These are phyloP conservation scores for Scenedesmus sp. DNA, from an alignment of 163 green algal genomes.

Conservation along the genomic window DNA sequence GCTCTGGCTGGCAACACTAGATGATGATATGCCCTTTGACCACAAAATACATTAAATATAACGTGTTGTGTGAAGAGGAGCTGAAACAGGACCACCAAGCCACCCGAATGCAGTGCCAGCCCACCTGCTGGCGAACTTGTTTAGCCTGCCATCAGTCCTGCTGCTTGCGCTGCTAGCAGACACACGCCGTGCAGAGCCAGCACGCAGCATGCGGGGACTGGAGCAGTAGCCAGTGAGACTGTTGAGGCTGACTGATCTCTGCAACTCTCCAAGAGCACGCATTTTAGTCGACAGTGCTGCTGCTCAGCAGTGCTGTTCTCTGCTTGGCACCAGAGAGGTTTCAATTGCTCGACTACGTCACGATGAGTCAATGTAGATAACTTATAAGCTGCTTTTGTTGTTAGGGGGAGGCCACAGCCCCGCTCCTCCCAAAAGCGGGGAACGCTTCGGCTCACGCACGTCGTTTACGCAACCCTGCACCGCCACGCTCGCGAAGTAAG, in stretches of 20 bases:
- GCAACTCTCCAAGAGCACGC: not conserved
- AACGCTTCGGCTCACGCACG: not conserved
- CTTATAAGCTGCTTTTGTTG: not conserved
- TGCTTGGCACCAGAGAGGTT: not conserved
- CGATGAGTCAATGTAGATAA: not conserved
- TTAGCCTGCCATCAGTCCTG: not conserved
- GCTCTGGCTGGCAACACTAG: too few relatives aligned
- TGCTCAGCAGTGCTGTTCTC: not conserved
- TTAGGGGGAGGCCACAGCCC: not conserved
- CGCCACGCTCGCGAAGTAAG: not conserved
- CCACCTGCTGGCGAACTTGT: not conserved
- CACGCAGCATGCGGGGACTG: slow-evolving; percentile 1
- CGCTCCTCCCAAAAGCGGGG: not conserved
- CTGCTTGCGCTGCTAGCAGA: not conserved
- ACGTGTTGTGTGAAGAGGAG: too few relatives aligned
- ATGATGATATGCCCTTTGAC: too few relatives aligned
- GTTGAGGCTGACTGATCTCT: not conserved
- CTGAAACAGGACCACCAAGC: not conserved
- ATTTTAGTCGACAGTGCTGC: not conserved
- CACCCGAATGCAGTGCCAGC: not conserved
- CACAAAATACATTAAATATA: too few relatives aligned
- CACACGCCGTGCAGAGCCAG: not conserved
- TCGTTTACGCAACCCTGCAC: not conserved
- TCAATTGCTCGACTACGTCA: not conserved
- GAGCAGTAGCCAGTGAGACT: not conserved